phyloP scores from a whole-genome alignment of 31 red algal genomes.

The Odonthalia washingtoniensis region DNA sequence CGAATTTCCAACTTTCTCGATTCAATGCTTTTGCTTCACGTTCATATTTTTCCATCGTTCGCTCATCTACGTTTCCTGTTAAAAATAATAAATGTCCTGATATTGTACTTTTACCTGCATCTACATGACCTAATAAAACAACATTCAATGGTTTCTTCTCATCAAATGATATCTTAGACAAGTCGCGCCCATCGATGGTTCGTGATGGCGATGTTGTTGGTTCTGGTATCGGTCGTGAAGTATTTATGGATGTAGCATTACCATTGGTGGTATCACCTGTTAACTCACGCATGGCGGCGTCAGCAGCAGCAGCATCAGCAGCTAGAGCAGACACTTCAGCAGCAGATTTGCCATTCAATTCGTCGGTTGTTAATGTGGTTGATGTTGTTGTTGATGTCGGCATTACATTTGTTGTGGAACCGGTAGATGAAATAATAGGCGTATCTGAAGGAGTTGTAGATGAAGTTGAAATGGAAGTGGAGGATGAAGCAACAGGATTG shows the following conservation, averaged over 20 bases:
- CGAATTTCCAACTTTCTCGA: constrained; percentile 97
- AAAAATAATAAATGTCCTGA: constrained; percentile 94
- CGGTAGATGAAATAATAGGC: not conserved
- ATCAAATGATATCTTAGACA: not conserved
- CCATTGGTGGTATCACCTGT: not conserved
- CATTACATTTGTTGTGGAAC: not conserved
- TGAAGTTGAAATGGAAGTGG: too few species aligned
- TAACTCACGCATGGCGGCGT: not conserved
- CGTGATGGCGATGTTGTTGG: too few species aligned
- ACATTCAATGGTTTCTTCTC: constrained; percentile 82
- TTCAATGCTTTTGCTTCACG: constrained; percentile 93
- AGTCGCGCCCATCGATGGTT: too few species aligned
- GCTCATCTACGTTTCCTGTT: constrained; percentile 95
- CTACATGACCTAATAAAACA: constrained; percentile 97
- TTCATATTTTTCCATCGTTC: constrained; percentile 97
- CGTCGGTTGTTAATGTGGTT: too few species aligned
- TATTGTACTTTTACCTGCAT: constrained; percentile 96
- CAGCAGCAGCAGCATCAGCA: not conserved
- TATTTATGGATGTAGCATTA: too few species aligned
- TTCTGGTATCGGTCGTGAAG: too few species aligned
- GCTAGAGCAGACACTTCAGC: not conserved
- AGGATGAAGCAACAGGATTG: too few species aligned
- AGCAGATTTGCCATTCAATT: not conserved
- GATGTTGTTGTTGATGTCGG: not conserved
- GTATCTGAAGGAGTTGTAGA: not conserved